A percentile compares a stretch with the other conserved stretches of the same genome.
Evolutionary conservation across 371 early-diverging fungal species (phyloP).

Genomic region (Mortierella polycephala): DNA sequence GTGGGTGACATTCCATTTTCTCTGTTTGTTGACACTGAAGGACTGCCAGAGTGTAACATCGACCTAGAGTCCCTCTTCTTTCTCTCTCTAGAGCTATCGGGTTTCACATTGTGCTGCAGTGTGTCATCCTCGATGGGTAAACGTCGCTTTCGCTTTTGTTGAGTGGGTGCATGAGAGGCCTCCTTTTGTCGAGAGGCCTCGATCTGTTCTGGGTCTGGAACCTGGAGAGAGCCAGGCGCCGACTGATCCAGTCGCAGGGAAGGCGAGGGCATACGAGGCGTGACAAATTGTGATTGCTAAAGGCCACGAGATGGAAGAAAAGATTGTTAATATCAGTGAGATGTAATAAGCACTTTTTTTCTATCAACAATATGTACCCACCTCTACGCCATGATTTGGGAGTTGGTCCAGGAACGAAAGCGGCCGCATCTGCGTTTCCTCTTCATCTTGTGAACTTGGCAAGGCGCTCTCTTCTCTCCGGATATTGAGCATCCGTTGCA

Average conservation of each 20-base stretch:
- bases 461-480: not conserved
- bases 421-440: not conserved
- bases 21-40: too few relatives aligned
- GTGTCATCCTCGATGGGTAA: conserved; percentile 8
- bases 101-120: too few relatives aligned
- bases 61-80: too few relatives aligned
- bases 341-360: not conserved
- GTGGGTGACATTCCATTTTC: too few relatives aligned
- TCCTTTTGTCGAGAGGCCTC: not conserved
- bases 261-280: conserved; percentile 37
- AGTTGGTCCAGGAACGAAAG: not conserved
- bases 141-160: conserved; percentile 17
- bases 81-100: too few relatives aligned
- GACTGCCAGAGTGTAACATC: too few relatives aligned
- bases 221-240: conserved; percentile 1
- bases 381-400: not conserved
- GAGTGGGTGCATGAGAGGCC: too few relatives aligned
- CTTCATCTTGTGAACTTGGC: conserved; percentile 4
- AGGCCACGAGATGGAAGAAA: not conserved
- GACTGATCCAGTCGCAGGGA: conserved; percentile 2
- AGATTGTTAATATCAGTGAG: not conserved
- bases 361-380: not conserved
- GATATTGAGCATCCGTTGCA: conserved; percentile 28
- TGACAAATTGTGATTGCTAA: conserved; percentile 3
- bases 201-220: not conserved